Conservation (phyloP, 352 stramenopile species). For the Pythium insidiosum region DNA sequence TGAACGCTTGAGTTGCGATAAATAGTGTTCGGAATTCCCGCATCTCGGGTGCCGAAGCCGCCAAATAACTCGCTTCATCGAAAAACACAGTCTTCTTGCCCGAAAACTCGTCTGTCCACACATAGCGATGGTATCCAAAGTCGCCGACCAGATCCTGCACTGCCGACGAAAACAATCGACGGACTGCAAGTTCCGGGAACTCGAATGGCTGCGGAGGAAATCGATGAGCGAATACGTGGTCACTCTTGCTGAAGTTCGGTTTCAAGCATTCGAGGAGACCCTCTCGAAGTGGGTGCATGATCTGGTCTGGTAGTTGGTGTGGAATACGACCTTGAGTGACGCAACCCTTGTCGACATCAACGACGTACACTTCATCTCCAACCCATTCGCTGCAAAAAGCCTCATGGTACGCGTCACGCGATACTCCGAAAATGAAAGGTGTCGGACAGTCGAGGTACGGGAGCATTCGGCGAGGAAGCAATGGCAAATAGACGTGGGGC, state of each 20-base stretch:
- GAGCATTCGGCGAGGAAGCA: constrained; percentile 71
- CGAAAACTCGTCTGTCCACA: constrained; percentile 82
- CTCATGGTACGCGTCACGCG: constrained; percentile 54
- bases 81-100: constrained; percentile 77
- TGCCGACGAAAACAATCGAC: constrained; percentile 49
- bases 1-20: constrained; percentile 79
- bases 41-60: constrained; percentile 58
- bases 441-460: constrained; percentile 83
- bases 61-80: constrained; percentile 80
- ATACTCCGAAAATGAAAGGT: constrained; percentile 79
- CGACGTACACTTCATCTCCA: constrained; percentile 58
- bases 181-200: constrained; percentile 72
- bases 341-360: constrained; percentile 40
- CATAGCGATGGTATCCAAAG: constrained; percentile 80
- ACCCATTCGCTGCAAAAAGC: constrained; percentile 45
- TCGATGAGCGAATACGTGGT: constrained; percentile 25
- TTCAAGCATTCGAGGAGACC: constrained; percentile 21
- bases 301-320: constrained; percentile 6
- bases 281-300: constrained; percentile 14
- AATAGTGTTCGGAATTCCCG: constrained; percentile 82
- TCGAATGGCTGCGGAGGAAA: constrained; percentile 33
- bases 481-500: constrained; percentile 82
- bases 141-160: constrained; percentile 69
- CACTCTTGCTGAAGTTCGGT: constrained; percentile 21
- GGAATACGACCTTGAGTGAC: constrained; percentile 11